Evolutionary conservation across 179 eudicot genomes (phyloP).

Genomic region (Silene noctiflora): DNA sequence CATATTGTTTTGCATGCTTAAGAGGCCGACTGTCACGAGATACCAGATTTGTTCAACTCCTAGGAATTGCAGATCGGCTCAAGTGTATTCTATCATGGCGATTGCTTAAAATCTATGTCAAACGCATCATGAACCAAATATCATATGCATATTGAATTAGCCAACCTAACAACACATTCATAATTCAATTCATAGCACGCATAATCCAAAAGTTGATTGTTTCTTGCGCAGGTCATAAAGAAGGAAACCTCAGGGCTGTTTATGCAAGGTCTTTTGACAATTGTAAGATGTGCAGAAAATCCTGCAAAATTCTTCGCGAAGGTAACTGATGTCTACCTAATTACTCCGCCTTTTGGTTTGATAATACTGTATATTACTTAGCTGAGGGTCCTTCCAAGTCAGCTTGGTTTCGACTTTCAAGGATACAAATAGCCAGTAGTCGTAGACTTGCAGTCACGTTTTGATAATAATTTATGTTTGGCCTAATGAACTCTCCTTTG

Average conservation of each 20-base stretch:
- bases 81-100: not conserved
- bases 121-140: not conserved
- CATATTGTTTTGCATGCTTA: not conserved
- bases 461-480: not conserved
- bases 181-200: not conserved
- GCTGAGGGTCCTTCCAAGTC: not conserved
- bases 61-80: not conserved
- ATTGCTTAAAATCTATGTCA: not conserved
- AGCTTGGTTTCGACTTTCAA: not conserved
- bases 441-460: too few relatives aligned
- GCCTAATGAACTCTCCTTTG: not conserved
- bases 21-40: not conserved
- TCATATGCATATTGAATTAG: not conserved
- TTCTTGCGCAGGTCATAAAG: slow-evolving; percentile 63
- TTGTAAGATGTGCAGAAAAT: slow-evolving; percentile 67
- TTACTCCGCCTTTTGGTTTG: not conserved
- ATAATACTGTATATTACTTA: too few relatives aligned
- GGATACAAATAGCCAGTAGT: too few relatives aligned
- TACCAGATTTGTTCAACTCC: not conserved
- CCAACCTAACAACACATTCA: not conserved
- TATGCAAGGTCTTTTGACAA: slow-evolving; percentile 55
- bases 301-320: slow-evolving; percentile 72
- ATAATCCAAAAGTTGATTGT: not conserved
- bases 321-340: slow-evolving; percentile 35
- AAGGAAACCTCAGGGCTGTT: slow-evolving; percentile 79